A percentile compares a stretch with the other conserved stretches of the same genome.
Evolutionary conservation across 768 basidiomycete genomes (phyloP).

Genomic region (Psilocybe sp.): DNA sequence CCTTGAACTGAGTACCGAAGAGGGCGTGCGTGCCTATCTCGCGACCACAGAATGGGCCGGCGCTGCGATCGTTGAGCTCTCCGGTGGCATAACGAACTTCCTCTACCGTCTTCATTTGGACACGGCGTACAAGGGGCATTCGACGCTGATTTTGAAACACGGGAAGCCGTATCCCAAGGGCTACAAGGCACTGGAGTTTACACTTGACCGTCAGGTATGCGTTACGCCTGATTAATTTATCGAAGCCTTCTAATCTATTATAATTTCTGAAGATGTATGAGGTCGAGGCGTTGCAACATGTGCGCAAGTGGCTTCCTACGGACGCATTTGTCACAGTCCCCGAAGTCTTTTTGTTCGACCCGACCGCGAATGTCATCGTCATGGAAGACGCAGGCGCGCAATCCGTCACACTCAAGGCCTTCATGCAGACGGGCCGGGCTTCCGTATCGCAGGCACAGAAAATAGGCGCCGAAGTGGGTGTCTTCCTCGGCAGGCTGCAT

Average conservation of each 20-base stretch:
- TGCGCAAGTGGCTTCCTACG: slow-evolving; percentile 32
- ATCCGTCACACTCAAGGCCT: slow-evolving; percentile 38
- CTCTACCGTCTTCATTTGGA: slow-evolving; percentile 48
- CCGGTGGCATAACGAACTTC: slow-evolving; percentile 57
- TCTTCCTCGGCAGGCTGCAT: slow-evolving; percentile 55
- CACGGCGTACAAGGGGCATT: slow-evolving; percentile 34
- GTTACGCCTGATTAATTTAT: background rate
- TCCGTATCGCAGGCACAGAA: slow-evolving; percentile 28
- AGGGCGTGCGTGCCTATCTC: slow-evolving; percentile 41
- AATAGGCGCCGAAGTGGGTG: slow-evolving; percentile 53
- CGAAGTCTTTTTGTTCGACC: slow-evolving; percentile 46
- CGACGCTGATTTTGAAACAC: slow-evolving; percentile 60
- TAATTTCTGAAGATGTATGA: slow-evolving; percentile 28
- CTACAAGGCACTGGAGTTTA: slow-evolving; percentile 20
- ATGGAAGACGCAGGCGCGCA: slow-evolving; percentile 59
- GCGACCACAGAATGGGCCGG: slow-evolving; percentile 43
- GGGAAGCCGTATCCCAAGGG: slow-evolving; percentile 40
- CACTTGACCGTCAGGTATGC: slow-evolving; percentile 52
- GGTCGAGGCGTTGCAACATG: slow-evolving; percentile 47
- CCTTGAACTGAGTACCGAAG: slow-evolving; percentile 30
- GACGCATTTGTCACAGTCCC: slow-evolving; percentile 47
- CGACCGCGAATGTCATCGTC: slow-evolving; percentile 46
- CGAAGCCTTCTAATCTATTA: background rate
- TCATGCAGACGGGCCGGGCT: slow-evolving; percentile 29
- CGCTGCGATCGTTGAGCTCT: slow-evolving; percentile 33